Conservation (phyloP, 345 rosid species). For the Eucalyptus pauciflora region DNA sequence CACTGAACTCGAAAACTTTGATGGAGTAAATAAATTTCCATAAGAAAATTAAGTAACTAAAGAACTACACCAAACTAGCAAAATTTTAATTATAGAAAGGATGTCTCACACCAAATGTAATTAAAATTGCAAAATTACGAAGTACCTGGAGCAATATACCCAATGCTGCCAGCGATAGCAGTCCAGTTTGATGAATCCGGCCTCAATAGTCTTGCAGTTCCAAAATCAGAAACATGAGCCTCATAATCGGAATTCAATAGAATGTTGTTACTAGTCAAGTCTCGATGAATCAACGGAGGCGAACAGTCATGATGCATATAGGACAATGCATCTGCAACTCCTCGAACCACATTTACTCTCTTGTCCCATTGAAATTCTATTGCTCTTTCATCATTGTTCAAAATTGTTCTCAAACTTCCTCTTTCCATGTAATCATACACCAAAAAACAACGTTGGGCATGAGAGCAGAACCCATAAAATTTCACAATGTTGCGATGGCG, state of each 20-base stretch:
- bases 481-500: neutral
- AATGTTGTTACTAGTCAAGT: neutral
- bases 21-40: neutral
- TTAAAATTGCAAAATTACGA: neutral
- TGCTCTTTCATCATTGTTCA: neutral
- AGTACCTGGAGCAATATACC: neutral
- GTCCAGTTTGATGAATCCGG: neutral
- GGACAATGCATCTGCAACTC: neutral
- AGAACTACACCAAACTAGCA: neutral
- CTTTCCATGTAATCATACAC: neutral
- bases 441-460: neutral
- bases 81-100: neutral
- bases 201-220: neutral
- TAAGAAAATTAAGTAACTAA: neutral
- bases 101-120: neutral
- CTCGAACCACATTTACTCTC: neutral
- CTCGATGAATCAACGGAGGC: neutral
- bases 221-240: neutral
- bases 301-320: neutral
- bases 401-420: neutral
- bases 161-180: neutral
- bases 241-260: fast-evolving
- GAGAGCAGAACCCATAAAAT: neutral
- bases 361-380: neutral
- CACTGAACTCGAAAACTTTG: neutral